phyloP scores from a whole-genome alignment of 805 yeast species.

The Zygosaccharomyces gambellarensis region DNA sequence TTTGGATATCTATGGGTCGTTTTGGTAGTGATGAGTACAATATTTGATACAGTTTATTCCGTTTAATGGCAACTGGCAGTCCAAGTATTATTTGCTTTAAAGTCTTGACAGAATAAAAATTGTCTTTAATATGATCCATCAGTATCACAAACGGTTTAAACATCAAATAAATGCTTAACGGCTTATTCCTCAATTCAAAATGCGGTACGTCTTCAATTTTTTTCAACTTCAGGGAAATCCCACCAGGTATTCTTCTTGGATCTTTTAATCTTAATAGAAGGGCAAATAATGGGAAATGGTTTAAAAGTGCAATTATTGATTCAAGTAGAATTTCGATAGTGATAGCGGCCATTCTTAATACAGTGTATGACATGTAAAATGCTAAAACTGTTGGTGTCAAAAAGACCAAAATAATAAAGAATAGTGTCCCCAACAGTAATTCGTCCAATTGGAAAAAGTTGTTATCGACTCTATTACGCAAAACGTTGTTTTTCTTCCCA shows the following conservation, averaged over 20 bases:
- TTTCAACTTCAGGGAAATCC: slow-evolving; percentile 37
- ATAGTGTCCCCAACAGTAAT: slow-evolving; percentile 77
- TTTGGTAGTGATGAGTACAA: slow-evolving; percentile 51
- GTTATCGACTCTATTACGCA: slow-evolving; percentile 81
- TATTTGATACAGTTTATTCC: slow-evolving; percentile 45
- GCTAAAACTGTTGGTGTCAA: slow-evolving; percentile 83
- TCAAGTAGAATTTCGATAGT: slow-evolving; percentile 50
- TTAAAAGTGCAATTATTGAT: slow-evolving; percentile 55
- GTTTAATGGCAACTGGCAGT: slow-evolving; percentile 39
- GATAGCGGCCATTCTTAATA: slow-evolving; percentile 50
- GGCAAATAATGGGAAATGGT: slow-evolving; percentile 85
- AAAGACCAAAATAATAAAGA: slow-evolving; percentile 74
- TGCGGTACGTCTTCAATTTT: slow-evolving; percentile 14
- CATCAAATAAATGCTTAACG: slow-evolving; percentile 42
- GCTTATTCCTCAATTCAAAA: slow-evolving; percentile 39
- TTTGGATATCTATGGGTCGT: slow-evolving; percentile 28
- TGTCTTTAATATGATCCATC: slow-evolving; percentile 37
- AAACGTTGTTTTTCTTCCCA: slow-evolving; percentile 81
- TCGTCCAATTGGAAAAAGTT: slow-evolving; percentile 84
- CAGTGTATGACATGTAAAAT: slow-evolving; percentile 71
- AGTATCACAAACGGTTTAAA: slow-evolving; percentile 46
- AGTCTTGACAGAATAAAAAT: slow-evolving; percentile 41
- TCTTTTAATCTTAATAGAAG: slow-evolving; percentile 74
- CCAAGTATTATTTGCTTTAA: slow-evolving; percentile 43
- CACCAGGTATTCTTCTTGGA: slow-evolving; percentile 62